Percentiles rank a stretch among this genome's conserved stretches.
These are phyloP conservation scores for Arabidopsis suecica DNA, from an alignment of 345 rosid species.

Conservation along the genomic window DNA sequence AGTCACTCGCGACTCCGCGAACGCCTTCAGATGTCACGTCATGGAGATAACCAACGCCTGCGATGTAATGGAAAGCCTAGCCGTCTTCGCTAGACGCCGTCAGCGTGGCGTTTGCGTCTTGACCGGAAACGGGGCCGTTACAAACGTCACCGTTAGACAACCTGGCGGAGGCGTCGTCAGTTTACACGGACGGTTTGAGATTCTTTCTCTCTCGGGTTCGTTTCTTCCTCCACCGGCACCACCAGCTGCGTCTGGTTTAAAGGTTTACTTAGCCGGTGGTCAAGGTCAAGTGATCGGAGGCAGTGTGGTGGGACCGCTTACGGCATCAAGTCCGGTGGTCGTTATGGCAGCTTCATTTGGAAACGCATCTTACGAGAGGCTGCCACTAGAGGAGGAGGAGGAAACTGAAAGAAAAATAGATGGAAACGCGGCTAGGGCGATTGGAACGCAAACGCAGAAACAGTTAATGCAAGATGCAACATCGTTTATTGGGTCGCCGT, in stretches of 20 bases:
- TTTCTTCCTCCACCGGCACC: constrained; percentile 93
- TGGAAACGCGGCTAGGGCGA: constrained; percentile 31
- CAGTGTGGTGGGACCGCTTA: constrained; percentile 71
- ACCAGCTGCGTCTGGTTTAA: constrained; percentile 73
- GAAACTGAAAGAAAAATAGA: constrained; percentile 38
- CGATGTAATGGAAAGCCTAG: constrained; percentile 73
- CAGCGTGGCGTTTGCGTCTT: constrained; percentile 83
- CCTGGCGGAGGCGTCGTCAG: constrained; percentile 62
- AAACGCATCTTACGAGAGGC: constrained; percentile 86
- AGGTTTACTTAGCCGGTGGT: constrained; percentile 79
- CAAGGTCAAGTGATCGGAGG: constrained; percentile 95
- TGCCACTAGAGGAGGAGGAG: constrained; percentile 73
- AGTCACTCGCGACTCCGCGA: constrained; percentile 81
- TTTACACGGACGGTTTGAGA: constrained; percentile 82
- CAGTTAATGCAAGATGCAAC: constrained; percentile 63
- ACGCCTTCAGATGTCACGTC: constrained; percentile 80
- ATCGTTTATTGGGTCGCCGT: constrained; percentile 56
- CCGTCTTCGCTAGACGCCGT: constrained; percentile 68
- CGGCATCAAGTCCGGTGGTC: constrained; percentile 78
- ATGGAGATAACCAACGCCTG: constrained; percentile 71
- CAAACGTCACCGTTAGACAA: constrained; percentile 69
- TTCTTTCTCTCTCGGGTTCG: constrained; percentile 80
- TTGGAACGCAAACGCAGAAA: constrained; percentile 54
- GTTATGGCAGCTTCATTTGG: constrained; percentile 95
- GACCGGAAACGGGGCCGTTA: constrained; percentile 79